Conservation (phyloP, 495 filamentous ascomycete species). For the Trichoderma orchidacearum region DNA sequence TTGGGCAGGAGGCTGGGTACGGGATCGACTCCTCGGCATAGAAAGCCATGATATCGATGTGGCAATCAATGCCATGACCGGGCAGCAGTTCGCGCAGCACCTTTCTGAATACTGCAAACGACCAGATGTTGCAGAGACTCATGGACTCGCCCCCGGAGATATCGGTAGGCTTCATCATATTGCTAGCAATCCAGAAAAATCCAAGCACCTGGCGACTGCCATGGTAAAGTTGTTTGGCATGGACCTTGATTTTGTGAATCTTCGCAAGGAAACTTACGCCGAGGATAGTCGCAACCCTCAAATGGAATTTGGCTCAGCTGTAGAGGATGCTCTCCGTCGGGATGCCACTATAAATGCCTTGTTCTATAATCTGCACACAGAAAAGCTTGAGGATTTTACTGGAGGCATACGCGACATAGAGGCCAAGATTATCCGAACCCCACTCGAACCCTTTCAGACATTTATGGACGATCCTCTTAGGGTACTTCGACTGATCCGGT, state of each 20-base stretch:
- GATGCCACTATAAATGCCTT: conserved; percentile 94
- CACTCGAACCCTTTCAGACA: conserved; percentile 77
- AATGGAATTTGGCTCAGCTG: conserved; percentile 86
- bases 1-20: conserved; percentile 97
- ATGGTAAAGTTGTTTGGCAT: conserved; percentile 75
- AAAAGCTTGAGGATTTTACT: conserved; percentile 74
- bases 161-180: conserved; percentile 60
- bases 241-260: conserved; percentile 88
- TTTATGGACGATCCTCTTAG: conserved; percentile 91
- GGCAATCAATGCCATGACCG: conserved; percentile 90
- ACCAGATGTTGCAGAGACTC: conserved; percentile 22
- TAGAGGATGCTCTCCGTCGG: conserved; percentile 77
- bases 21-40: conserved; percentile 80
- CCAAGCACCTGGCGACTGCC: conserved; percentile 90
- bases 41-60: conserved; percentile 87
- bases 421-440: conserved; percentile 63
- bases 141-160: conserved; percentile 36
- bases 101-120: conserved; percentile 38
- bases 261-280: conserved; percentile 81
- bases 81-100: conserved; percentile 65
- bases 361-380: conserved; percentile 82
- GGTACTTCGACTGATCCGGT: conserved; percentile 78
- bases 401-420: conserved; percentile 65
- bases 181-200: conserved; percentile 87
- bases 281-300: conserved; percentile 77